Evolutionary conservation across 1,284 basidiomycete genomes (phyloP), one percentile per base, ranked within the genome.

Genomic region (Volvariella volvacea): DNA sequence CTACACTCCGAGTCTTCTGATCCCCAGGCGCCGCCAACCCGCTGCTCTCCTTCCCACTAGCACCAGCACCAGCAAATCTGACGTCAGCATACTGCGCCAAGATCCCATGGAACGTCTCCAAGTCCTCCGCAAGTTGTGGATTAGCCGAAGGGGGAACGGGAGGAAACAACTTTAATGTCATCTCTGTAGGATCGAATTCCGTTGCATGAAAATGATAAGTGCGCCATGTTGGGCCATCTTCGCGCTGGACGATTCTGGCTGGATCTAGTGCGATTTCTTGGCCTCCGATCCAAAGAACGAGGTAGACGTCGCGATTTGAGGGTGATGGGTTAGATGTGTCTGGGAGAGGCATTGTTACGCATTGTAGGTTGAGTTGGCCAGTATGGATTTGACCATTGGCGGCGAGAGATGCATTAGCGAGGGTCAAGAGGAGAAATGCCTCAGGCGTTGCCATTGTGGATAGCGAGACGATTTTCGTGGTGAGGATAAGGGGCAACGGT

Each of bases 101-200:
- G 38, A 90, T 71, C 17, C 77, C 71, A 54, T 89, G 84, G 47
- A 90, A 79, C 0, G 79, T 79, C 45, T 84, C 79, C 30, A 84
- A 51, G 53, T 85, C 82, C 50, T 86, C 80, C 32, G 67, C 41
- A 14, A 73, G 63, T 12, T 68, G 62, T 6, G 61, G 48, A 34
- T 64, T 59, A 6, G 55, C 49, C 10, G 60, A 56, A 8, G 44
- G 48, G 0, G 73, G 66, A 3, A 54, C 43, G 7, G 68, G 69
- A 14, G 78, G 50, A 3, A 61, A 53, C 34, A 86, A 52, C 2
- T 66, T 64, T 8, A 78, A 55, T 7, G 56, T 52, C n/a, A 69
- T 46, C 40, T 64, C 59, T 2, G 52, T 47, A 4, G 65, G 62
- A 44, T 70, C 66, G 12, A 47, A 45, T 6, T 60, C 59, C 1